Evolutionary conservation across 2,329 filamentous ascomycete genomes (phyloP).

Genomic region (Rhinocladiella similis): DNA sequence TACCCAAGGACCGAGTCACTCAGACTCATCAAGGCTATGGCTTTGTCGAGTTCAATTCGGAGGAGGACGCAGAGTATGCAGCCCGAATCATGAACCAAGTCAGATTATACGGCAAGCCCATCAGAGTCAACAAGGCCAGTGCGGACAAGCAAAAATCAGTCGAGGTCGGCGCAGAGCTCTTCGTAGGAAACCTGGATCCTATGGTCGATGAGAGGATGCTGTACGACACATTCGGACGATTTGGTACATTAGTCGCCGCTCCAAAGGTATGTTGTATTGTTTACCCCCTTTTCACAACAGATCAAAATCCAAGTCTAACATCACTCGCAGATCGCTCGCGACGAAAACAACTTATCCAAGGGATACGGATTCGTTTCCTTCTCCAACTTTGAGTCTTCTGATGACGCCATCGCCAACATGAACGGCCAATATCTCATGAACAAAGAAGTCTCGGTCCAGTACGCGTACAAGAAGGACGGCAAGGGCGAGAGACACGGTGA

Average conservation of each 20-base stretch:
- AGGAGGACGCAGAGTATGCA: slow-evolving; percentile 95
- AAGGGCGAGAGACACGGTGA: slow-evolving; percentile 96
- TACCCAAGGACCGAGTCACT: slow-evolving; percentile 96
- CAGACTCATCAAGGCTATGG: slow-evolving; percentile 97
- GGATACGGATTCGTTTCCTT: slow-evolving; percentile 97
- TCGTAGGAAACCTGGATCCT: slow-evolving; percentile 90
- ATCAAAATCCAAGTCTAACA: no score
- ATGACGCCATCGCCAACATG: slow-evolving; percentile 88
- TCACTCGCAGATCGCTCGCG: slow-evolving; percentile 64
- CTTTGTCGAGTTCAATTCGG: slow-evolving; percentile 96
- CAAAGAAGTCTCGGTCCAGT: slow-evolving; percentile 94
- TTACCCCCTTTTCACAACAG: no score
- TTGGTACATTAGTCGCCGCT: slow-evolving; percentile 78
- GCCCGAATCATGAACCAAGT: slow-evolving; percentile 96
- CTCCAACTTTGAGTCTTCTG: slow-evolving; percentile 87
- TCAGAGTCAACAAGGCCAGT: slow-evolving; percentile 90
- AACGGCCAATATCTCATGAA: slow-evolving; percentile 96
- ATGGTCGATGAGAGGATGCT: slow-evolving; percentile 95
- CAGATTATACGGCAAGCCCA: slow-evolving; percentile 86
- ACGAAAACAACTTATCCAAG: slow-evolving; percentile 85
- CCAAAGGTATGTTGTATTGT: slow-evolving; percentile 67
- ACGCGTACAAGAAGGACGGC: slow-evolving; percentile 98
- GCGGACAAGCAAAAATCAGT: slow-evolving; percentile 93
- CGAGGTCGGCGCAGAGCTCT: slow-evolving; percentile 94
- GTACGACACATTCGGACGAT: slow-evolving; percentile 92